Conservation (phyloP, 306 rosid species). For the Pachyrhizus erosus region DNA sequence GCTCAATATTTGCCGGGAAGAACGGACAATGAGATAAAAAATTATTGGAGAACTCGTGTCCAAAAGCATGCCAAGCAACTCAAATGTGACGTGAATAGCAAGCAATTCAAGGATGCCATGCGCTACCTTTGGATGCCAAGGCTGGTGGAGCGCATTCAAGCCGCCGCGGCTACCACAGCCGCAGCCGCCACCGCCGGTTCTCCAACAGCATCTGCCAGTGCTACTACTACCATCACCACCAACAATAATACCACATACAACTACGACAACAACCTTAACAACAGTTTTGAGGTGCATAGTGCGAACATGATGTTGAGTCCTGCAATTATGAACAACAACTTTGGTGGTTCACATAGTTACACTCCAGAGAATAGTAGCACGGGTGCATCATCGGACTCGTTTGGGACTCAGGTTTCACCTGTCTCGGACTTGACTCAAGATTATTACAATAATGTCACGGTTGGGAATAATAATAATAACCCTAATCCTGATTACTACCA, state of each 20-base stretch:
- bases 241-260: neutral
- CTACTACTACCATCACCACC: constrained; percentile 5
- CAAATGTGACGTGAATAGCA: constrained; percentile 97
- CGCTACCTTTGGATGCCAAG: constrained; percentile 99
- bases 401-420: constrained; percentile 75
- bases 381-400: constrained; percentile 78
- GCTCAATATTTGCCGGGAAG: constrained; percentile 94
- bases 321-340: constrained; percentile 43
- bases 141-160: constrained; percentile 88
- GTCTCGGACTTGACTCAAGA: constrained; percentile 70
- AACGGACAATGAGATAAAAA: constrained; percentile 91
- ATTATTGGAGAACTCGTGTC: constrained; percentile 96
- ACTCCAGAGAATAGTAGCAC: constrained; percentile 86
- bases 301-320: constrained; percentile 49
- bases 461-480: constrained; percentile 40
- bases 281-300: constrained; percentile 41
- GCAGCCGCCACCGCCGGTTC: neutral
- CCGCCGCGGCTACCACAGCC: constrained; percentile 53
- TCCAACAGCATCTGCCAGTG: neutral
- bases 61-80: constrained; percentile 98
- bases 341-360: constrained; percentile 51
- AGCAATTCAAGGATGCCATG: constrained; percentile 97
- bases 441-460: constrained; percentile 45
- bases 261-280: constrained; percentile 29
- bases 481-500: constrained; percentile 54